Evolutionary conservation across 306 rosid genomes (phyloP).

Genomic region (Arachis hypogaea): DNA sequence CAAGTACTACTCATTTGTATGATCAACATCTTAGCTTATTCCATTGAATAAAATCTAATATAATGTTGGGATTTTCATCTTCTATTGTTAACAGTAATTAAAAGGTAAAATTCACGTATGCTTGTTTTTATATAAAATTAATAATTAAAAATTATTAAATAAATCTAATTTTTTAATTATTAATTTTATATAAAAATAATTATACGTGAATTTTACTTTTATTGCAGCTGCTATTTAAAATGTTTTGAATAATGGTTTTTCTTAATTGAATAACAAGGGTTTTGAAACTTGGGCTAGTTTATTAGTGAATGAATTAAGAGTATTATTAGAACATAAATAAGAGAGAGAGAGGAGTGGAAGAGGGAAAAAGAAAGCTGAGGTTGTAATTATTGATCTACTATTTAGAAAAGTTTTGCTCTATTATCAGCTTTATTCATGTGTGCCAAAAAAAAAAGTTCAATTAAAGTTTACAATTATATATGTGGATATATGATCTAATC

Average conservation of each 20-base stretch:
- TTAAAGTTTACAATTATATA: background rate
- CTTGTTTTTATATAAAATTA: no score
- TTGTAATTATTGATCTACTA: background rate
- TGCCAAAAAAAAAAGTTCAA: background rate
- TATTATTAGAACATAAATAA: background rate
- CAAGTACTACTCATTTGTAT: background rate
- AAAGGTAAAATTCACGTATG: no score
- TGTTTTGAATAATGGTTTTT: background rate
- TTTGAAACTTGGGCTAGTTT: no score
- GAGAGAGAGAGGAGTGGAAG: background rate
- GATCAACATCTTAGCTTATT: background rate
- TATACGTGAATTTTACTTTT: no score
- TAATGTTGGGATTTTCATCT: no score
- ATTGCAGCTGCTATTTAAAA: background rate
- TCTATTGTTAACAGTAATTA: no score
- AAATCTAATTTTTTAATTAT: no score
- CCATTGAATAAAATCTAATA: background rate
- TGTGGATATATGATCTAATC: background rate
- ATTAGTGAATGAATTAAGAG: background rate
- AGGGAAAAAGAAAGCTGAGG: background rate
- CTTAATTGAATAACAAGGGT: no score
- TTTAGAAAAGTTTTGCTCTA: background rate
- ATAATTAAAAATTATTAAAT: no score
- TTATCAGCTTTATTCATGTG: background rate
- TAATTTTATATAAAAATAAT: no score